Base-by-base conservation (phyloP, 371 early-diverging fungal species). In the Entomophthora muscae region DNA sequence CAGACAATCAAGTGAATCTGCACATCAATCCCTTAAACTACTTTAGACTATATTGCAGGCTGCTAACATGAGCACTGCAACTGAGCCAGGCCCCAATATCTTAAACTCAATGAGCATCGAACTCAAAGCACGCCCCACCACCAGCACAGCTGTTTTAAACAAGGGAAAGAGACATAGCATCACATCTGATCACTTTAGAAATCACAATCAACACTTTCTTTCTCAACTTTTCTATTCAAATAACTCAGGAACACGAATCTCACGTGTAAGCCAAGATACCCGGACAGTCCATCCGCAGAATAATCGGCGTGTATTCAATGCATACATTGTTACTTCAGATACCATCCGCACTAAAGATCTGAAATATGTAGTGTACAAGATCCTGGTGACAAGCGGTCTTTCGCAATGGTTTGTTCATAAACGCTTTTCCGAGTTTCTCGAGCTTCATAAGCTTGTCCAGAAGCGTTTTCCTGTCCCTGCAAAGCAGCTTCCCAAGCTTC, bases 391-490 rank as follows among this genome's bases (percentile, higher is more conserved):
- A 13, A 23, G 27, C 30, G 64, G 55, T 1, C 27, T 42, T 10
- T 22, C 22, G 23, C 64, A 64, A 33, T 64, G 64, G 64, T 24
- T 26, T n/a, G 21, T 55, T 7, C 21, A 24, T 23, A 64, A 55
- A 29, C 28, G 64, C 29, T 64, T 55, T 42, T 32, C 32, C 54
- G 64, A 64, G 27, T 54, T 64, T 33, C 56, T 22, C 26, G 22
- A 53, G 23, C 26, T 64, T n/a, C 64, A 64, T 27, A 23, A 26
- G 7, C 24, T 27, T 12, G 52, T 63, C 7, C 27, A 13, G 10
- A 61, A 61, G 24, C 23, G 26, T 2, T 22, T 7, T 31, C 22
- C 21, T 24, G 12, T 27, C 21, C 30, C 22, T n/a, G 21, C 32
- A n/a, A 55, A 55, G 55, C 55, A 24, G 21, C 22, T 55, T 24